These are phyloP conservation scores for Rhizomucor miehei DNA, from an alignment of 371 early-diverging fungal genomes.

Conservation along the genomic window DNA sequence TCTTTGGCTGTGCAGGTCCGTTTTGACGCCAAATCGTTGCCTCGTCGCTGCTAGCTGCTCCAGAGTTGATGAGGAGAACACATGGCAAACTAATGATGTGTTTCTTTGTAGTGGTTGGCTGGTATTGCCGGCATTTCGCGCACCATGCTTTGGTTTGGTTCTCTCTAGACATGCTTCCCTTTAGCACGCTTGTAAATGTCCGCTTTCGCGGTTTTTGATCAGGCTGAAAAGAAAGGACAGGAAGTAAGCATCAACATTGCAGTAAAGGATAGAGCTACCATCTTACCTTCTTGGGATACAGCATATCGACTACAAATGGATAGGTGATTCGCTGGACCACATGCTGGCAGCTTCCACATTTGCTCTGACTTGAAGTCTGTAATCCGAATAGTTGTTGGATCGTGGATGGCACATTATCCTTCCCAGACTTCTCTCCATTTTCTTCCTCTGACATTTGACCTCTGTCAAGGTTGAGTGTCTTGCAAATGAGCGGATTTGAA, in stretches of 20 bases:
- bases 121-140: slow-evolving; percentile 67
- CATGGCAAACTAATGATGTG: slow-evolving; percentile 61
- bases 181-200: slow-evolving; percentile 60
- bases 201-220: slow-evolving; percentile 42
- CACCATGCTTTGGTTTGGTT: slow-evolving; percentile 83
- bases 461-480: slow-evolving; percentile 6
- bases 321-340: slow-evolving; percentile 59
- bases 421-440: neutral
- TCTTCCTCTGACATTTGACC: slow-evolving; percentile 7
- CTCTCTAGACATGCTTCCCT: slow-evolving; percentile 67
- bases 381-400: slow-evolving; percentile 78
- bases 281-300: slow-evolving; percentile 61
- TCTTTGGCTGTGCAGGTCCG: slow-evolving; percentile 35
- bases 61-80: slow-evolving; percentile 70
- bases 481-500: slow-evolving; percentile 35
- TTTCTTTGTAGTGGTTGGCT: slow-evolving; percentile 64
- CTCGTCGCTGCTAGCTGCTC: slow-evolving; percentile 56
- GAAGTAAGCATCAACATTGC: neutral
- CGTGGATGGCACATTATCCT: slow-evolving; percentile 33
- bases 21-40: slow-evolving; percentile 50
- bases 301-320: slow-evolving; percentile 80
- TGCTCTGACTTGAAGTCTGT: slow-evolving; percentile 56
- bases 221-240: slow-evolving; percentile 7
- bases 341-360: slow-evolving; percentile 63
- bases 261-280: neutral